A percentile compares a stretch with the other conserved stretches of the same genome.
These are phyloP conservation scores for Lachnellula occidentalis DNA, from an alignment of 2,329 filamentous ascomycete genomes.

Conservation along the genomic window DNA sequence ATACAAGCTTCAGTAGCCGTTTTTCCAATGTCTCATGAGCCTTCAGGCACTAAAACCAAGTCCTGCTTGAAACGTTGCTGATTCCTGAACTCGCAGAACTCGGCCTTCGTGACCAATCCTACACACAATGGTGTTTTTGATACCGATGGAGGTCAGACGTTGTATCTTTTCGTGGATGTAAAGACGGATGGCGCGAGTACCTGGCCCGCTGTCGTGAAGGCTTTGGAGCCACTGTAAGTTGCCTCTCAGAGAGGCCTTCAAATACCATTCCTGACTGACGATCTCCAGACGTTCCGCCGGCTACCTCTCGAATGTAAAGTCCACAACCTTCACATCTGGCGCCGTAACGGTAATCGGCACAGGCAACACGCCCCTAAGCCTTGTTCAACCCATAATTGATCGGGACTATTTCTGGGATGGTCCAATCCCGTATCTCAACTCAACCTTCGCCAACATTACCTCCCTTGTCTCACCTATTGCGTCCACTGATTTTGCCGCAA, in stretches of 20 bases:
- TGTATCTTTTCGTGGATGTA: conserved; percentile 60
- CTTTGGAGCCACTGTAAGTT: conserved; percentile 51
- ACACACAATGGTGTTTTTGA: conserved; percentile 59
- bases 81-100: too few species aligned
- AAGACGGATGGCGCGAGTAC: conserved; percentile 53
- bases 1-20: neutral
- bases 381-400: conserved; percentile 40
- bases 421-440: conserved; percentile 25
- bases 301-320: conserved; percentile 22
- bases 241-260: conserved; percentile 27
- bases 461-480: conserved; percentile 36
- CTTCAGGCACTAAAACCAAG: too few species aligned
- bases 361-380: conserved; percentile 39
- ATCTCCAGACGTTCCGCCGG: conserved; percentile 28
- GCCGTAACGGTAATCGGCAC: conserved; percentile 29
- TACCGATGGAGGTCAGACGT: conserved; percentile 47
- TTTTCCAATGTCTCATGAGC: too few species aligned
- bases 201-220: conserved; percentile 49
- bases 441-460: conserved; percentile 26
- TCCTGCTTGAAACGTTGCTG: too few species aligned
- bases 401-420: conserved; percentile 58
- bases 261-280: conserved; percentile 7
- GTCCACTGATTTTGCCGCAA: conserved; percentile 48
- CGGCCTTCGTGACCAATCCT: too few species aligned
- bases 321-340: conserved; percentile 18